Percentiles rank a stretch among this genome's conserved stretches.
Conservation (phyloP, 306 rosid species). For the Quercus gilva region DNA sequence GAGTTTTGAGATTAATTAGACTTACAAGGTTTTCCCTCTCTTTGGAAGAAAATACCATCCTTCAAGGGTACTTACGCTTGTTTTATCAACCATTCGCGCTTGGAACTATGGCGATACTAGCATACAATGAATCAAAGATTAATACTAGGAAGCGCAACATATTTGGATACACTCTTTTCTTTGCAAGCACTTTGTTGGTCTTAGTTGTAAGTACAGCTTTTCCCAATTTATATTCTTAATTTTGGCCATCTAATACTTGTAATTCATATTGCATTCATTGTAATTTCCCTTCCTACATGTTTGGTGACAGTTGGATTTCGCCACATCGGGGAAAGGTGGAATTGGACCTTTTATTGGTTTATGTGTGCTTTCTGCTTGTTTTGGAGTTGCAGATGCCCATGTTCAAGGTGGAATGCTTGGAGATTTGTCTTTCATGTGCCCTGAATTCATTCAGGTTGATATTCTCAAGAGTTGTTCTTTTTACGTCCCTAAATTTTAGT, state of each 20-base stretch:
- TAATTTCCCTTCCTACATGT: not conserved
- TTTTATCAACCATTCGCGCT: conserved; percentile 76
- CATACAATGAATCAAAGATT: conserved; percentile 62
- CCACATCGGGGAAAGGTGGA: conserved; percentile 68
- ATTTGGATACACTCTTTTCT: conserved; percentile 61
- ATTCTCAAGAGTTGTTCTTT: not conserved
- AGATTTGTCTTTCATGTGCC: conserved; percentile 61
- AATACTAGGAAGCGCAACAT: conserved; percentile 67
- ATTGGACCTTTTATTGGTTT: conserved; percentile 54
- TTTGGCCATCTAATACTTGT: not conserved
- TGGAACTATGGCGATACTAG: conserved; percentile 44
- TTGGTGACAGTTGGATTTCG: conserved; percentile 60
- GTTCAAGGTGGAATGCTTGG: conserved; percentile 87
- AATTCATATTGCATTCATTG: not conserved
- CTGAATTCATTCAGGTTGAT: conserved; percentile 76
- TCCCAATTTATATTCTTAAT: not conserved
- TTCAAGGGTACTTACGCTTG: conserved; percentile 68
- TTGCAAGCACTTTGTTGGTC: conserved; percentile 47
- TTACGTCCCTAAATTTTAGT: no score
- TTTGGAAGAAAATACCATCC: conserved; percentile 69
- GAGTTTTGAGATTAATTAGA: not conserved
- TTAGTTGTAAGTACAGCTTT: conserved; percentile 56
- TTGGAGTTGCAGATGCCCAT: conserved; percentile 75
- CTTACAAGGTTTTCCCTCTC: conserved; percentile 16
- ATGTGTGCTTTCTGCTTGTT: conserved; percentile 53